A percentile compares a stretch with the other conserved stretches of the same genome.
phyloP scores from a whole-genome alignment of 1,284 basidiomycete species.

The Cryptococcus jaspeensis region DNA sequence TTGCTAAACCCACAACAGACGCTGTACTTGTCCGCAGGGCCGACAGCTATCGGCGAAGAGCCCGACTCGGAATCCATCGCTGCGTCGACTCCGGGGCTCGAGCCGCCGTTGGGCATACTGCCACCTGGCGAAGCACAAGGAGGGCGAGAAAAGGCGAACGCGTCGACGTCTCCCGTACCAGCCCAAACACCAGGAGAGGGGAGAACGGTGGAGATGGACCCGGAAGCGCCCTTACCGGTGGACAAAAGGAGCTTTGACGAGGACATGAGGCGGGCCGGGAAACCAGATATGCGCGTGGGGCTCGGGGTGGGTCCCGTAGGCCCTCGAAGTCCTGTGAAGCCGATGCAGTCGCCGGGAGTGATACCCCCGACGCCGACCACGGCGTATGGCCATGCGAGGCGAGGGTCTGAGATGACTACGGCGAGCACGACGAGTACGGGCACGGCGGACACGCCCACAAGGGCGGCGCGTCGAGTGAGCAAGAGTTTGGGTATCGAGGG shows the following conservation, averaged over 20 bases:
- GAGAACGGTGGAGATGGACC: not conserved
- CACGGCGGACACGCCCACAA: conserved; percentile 7
- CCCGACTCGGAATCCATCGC: not conserved
- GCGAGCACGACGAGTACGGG: conserved; percentile 10
- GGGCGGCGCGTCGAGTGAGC: conserved; percentile 12
- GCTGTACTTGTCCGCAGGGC: conserved; percentile 31
- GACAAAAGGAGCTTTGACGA: conserved; percentile 35
- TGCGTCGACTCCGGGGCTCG: not conserved
- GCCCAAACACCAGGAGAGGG: too few relatives aligned
- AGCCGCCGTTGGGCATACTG: not conserved
- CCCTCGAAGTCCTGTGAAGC: conserved; percentile 4
- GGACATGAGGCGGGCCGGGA: conserved; percentile 14
- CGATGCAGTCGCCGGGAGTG: conserved; percentile 10
- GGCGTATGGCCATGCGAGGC: conserved; percentile 4
- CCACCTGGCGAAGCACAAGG: not conserved
- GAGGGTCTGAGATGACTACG: conserved; percentile 9
- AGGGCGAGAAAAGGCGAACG: too few relatives aligned
- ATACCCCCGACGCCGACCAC: conserved; percentile 34
- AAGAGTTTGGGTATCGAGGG: conserved; percentile 41
- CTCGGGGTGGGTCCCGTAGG: conserved; percentile 4
- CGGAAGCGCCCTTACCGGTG: conserved; percentile 20
- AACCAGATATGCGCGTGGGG: not conserved
- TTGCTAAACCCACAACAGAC: conserved; percentile 32
- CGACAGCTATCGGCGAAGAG: conserved; percentile 15
- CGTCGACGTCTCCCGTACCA: too few relatives aligned